Evolutionary conservation across 129 eudicot species (phyloP), one percentile per base, ranked within the genome.

Genomic region (Lactuca saligna): DNA sequence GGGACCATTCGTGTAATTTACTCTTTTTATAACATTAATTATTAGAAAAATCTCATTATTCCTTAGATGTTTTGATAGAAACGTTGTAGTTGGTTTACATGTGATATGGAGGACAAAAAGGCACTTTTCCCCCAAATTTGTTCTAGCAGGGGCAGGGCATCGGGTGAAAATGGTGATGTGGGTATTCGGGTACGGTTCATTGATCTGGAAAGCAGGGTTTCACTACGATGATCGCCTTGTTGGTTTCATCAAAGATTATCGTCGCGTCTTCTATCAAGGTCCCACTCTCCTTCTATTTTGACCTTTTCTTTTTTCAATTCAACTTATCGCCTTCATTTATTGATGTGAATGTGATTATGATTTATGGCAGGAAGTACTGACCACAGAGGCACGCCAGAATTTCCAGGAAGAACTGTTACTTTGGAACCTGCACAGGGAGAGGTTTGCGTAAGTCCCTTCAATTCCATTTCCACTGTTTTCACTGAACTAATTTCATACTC

Each of bases 241-340:
- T 33, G 99, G 99, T 56, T 93, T 87, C 92, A 87, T 93, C 90
- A 89, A 85, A 69, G 85, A 75, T 49, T 87, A 93, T 61, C 99
- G 97, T 31, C 97, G 99, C 14, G 97, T 93, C 71, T 93, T 93
- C 82, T 89, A 81, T 59, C 99, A 93, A 83, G 99, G 96, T 85
- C 33, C 5, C 41, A 9, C 53, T 61, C 61, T 37, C 10, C 13
- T 61, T 72, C 51, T 10, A 10, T 67, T 29, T 77, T 41, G 29
- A 54, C 37, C 13, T 68, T 59, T 13, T 34, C 29, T 4, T 25
- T 15, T 38, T 39, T 3, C 20, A 54, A 38, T 3, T 16, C 49
- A 42, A 59, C 29, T 3, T 0, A 12, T 6, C 8, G 54, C 17
- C 25, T 64, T 64, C 31, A 37, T 59, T 42, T 0, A 17, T 63